Base-by-base conservation (phyloP, 2,329 filamentous ascomycete species). In the Emydomyces testavorans region DNA sequence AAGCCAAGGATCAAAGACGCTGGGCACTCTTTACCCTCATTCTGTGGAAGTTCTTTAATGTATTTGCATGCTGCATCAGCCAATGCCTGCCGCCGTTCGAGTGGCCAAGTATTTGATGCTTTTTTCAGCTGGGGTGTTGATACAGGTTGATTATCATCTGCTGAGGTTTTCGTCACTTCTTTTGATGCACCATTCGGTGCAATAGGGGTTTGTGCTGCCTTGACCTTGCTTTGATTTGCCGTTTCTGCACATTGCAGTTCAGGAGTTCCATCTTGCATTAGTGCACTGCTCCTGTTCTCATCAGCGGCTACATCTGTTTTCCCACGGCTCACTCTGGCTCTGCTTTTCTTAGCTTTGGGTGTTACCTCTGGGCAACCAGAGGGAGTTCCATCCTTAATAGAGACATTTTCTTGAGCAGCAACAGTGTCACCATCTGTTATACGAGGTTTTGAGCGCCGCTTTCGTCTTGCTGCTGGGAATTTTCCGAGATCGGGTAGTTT, bases 21-120 rank as follows among this genome's bases (percentile, higher is more conserved):
- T 7, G 61, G 59, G 31, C 51, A 53, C 5, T 56, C 54, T 34
- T 66, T 69, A 16, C 54, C 55, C 2, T 55, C 51, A 52, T 78
- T 78, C 18, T 62, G 63, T 2, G 65, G 60, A 20, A 63, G 56
- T 10, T 54, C 54, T 35, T 66, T 66, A 5, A 80, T 62, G 56
- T 71, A 75, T 42, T 57, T 62, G 1, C 70, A 62, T 6, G 74
- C 73, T 10, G 72, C 70, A 38, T 65, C 64, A 15, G 75, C 73
- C n/a, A 79, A 57, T 41, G 66, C 62, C 10, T 62, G 63, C 51
- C 73, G 76, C 56, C 75, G 62, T 10, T 58, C 52, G 18, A 64
- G 58, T 4, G 75, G 73, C 75, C 75, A 78, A 7, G 74, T 60
- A 0, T 71, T 71, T 15, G 59, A 60, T 5, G 57, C 58, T 35